A percentile compares a stretch with the other conserved stretches of the same genome.
Conservation (phyloP, 257 asterid genomes). For the Solanum habrochaites region DNA sequence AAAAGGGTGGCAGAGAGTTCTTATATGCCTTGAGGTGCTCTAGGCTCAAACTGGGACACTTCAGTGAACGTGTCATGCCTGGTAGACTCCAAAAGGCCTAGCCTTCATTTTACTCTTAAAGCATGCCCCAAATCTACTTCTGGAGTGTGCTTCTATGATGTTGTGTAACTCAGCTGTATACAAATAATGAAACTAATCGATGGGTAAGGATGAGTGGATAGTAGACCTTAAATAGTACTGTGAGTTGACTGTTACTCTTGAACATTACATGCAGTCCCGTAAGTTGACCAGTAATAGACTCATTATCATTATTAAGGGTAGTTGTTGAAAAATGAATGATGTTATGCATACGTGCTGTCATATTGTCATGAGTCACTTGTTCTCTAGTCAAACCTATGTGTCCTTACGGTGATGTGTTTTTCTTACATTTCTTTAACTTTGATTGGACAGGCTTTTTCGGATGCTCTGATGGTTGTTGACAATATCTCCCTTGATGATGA, state of each 20-base stretch:
- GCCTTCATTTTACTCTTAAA: neutral
- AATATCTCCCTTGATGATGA: conserved; percentile 50
- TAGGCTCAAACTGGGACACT: neutral
- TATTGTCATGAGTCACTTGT: neutral
- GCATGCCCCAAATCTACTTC: neutral
- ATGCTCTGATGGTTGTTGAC: conserved; percentile 57
- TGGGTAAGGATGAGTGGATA: neutral
- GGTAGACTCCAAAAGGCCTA: neutral
- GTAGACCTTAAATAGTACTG: neutral
- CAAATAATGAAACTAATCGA: neutral
- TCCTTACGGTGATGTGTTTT: neutral
- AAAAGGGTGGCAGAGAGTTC: neutral
- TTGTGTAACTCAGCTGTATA: neutral
- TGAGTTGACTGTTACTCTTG: neutral
- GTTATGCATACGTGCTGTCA: neutral
- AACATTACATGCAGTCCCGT: neutral
- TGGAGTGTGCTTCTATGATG: neutral
- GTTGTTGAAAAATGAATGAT: neutral
- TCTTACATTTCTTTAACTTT: neutral
- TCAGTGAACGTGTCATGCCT: neutral
- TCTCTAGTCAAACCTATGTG: neutral
- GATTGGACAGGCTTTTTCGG: conserved; percentile 56
- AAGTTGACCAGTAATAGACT: neutral
- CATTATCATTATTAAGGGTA: neutral
- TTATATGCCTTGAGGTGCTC: neutral